Percentiles rank a stretch among this genome's conserved stretches.
These are phyloP conservation scores for Aspergillus sp. DNA, from an alignment of 2,329 filamentous ascomycete genomes.

Conservation along the genomic window DNA sequence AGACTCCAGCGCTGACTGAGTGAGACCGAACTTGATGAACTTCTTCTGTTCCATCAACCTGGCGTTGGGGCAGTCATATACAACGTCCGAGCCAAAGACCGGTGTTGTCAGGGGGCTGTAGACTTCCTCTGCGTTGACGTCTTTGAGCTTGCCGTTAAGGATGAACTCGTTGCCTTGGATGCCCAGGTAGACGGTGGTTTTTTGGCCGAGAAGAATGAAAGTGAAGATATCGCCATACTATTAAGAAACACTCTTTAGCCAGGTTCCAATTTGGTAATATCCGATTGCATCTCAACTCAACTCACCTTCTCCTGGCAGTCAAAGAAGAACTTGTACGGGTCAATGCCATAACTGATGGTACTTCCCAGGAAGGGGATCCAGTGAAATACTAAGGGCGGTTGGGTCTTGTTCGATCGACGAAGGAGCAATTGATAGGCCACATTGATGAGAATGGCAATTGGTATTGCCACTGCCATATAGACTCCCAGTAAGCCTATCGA, in stretches of 20 bases:
- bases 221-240: constrained; percentile 87
- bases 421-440: too few relatives aligned
- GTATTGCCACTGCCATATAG: too few relatives aligned
- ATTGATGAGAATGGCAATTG: too few relatives aligned
- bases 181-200: constrained; percentile 79
- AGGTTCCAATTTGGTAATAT: not conserved
- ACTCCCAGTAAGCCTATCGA: too few relatives aligned
- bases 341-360: constrained; percentile 90
- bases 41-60: constrained; percentile 97
- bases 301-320: constrained; percentile 64
- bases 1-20: constrained; percentile 54
- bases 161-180: constrained; percentile 84
- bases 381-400: constrained; percentile 63
- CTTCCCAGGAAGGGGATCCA: constrained; percentile 70
- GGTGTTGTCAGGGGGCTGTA: constrained; percentile 68
- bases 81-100: constrained; percentile 75
- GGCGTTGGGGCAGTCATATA: constrained; percentile 84
- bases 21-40: constrained; percentile 60
- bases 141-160: constrained; percentile 81
- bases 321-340: constrained; percentile 60
- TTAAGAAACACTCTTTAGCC: constrained; percentile 5
- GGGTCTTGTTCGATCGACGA: too few relatives aligned
- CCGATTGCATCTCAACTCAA: constrained; percentile 10
- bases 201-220: constrained; percentile 79
- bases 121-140: constrained; percentile 85